Percentiles rank a stretch among this genome's conserved stretches.
Conservation (phyloP, 139 green algal genomes). For the Auxenochlorella pyrenoidosa region DNA sequence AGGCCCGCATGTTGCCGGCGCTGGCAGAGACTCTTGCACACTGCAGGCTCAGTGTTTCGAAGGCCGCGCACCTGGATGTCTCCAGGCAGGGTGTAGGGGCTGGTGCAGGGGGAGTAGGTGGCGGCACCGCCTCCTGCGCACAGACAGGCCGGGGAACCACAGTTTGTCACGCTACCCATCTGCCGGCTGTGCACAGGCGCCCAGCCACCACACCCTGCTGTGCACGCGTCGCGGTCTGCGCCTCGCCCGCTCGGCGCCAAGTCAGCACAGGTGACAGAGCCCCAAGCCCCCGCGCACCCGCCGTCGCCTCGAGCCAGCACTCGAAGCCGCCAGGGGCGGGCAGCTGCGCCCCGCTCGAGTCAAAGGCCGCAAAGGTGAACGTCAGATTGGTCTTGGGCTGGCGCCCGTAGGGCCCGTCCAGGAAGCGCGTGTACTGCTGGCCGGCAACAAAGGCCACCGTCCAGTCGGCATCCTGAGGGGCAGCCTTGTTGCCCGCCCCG, state of each 20-base stretch:
- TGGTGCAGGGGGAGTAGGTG: background rate
- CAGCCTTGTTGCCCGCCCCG: slow-evolving; percentile 35
- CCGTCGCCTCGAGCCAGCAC: slow-evolving; percentile 21
- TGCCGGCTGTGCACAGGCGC: no score
- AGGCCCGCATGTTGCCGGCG: no score
- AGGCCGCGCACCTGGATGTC: background rate
- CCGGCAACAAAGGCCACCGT: background rate
- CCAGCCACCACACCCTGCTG: no score
- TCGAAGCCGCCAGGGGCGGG: background rate
- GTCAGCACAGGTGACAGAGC: no score
- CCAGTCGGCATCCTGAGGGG: background rate
- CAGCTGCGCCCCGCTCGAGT: background rate
- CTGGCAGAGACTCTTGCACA: no score
- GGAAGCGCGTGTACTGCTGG: slow-evolving; percentile 18
- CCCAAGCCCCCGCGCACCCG: background rate
- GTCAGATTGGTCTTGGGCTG: slow-evolving; percentile 29
- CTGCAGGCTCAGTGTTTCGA: no score
- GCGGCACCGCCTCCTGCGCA: background rate
- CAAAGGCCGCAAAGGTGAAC: slow-evolving; percentile 16
- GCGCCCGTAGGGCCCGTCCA: slow-evolving; percentile 15
- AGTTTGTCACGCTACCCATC: no score
- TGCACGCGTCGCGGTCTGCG: no score
- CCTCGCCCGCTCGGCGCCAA: no score
- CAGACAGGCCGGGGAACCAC: background rate
- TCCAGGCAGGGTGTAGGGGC: background rate